Conservation (phyloP, 257 asterid species). For the Solanum gracilifrons region DNA sequence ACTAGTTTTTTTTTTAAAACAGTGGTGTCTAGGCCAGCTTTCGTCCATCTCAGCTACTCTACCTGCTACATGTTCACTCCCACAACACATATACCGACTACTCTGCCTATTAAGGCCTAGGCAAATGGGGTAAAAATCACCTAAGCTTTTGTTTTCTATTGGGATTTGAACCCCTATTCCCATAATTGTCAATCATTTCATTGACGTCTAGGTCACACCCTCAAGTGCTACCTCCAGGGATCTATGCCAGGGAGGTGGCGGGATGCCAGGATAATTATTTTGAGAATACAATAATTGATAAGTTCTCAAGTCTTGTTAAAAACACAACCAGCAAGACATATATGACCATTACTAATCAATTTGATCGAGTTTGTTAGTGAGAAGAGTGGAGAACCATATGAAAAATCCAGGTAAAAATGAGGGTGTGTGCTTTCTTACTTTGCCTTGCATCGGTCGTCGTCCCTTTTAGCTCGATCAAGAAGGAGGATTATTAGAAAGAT, state of each 20-base stretch:
- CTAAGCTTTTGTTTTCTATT: not conserved
- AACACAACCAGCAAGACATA: not conserved
- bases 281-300: not conserved
- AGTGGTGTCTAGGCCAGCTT: not conserved
- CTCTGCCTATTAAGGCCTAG: not conserved
- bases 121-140: not conserved
- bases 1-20: not conserved
- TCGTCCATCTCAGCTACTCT: not conserved
- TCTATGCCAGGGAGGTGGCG: not conserved
- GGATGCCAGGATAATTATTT: not conserved
- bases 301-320: not conserved
- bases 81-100: not conserved
- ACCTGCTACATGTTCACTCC: not conserved
- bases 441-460: conserved; percentile 83
- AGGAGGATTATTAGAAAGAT: conserved; percentile 81
- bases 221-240: not conserved
- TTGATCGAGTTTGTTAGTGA: not conserved
- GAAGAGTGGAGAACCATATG: not conserved
- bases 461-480: conserved; percentile 83
- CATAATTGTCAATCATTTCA: not conserved
- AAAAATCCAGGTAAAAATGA: not conserved
- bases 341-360: not conserved
- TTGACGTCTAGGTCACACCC: not conserved
- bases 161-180: not conserved
- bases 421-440: conserved; percentile 39